A percentile compares a stretch with the other conserved stretches of the same genome.
Evolutionary conservation across 179 eudicot species (phyloP).

Genomic region (Corrigiola litoralis): DNA sequence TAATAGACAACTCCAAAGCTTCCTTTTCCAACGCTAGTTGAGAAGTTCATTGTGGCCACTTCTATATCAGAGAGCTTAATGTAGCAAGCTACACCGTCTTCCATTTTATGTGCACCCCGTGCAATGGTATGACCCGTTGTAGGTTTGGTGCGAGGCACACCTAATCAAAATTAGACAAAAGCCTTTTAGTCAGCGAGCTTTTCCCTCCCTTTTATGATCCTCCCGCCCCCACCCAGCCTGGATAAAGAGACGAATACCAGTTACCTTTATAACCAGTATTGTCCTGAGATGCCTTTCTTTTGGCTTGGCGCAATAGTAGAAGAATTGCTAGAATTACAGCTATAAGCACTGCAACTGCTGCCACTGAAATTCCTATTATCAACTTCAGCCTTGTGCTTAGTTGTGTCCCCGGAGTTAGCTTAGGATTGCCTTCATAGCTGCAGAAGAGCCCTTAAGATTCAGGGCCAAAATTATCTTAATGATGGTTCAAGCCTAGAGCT

Average conservation of each 20-base stretch:
- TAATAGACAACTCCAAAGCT: constrained; percentile 95
- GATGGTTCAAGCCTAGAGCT: no score
- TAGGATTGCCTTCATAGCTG: constrained; percentile 78
- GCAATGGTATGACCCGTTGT: constrained; percentile 40
- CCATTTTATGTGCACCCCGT: constrained; percentile 59
- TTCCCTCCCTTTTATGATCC: background rate
- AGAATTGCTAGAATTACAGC: constrained; percentile 41
- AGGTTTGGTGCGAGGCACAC: constrained; percentile 42
- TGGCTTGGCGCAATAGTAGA: constrained; percentile 35
- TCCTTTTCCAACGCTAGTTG: constrained; percentile 77
- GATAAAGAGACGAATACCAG: no score
- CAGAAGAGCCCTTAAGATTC: constrained; percentile 13
- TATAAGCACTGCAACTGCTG: constrained; percentile 42
- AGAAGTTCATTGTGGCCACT: constrained; percentile 68
- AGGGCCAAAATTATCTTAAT: background rate
- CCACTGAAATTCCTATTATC: constrained; percentile 50
- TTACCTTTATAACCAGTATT: constrained; percentile 50
- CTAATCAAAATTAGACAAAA: constrained; percentile 27
- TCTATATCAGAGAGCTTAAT: constrained; percentile 70
- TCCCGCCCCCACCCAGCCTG: no score
- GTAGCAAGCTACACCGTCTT: constrained; percentile 72
- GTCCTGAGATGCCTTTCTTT: constrained; percentile 32
- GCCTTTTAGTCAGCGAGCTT: background rate
- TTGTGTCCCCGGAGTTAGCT: constrained; percentile 40
- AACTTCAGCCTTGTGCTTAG: constrained; percentile 30